phyloP scores from a whole-genome alignment of 352 stramenopile species.

The Globisporangium paroecandrum region DNA sequence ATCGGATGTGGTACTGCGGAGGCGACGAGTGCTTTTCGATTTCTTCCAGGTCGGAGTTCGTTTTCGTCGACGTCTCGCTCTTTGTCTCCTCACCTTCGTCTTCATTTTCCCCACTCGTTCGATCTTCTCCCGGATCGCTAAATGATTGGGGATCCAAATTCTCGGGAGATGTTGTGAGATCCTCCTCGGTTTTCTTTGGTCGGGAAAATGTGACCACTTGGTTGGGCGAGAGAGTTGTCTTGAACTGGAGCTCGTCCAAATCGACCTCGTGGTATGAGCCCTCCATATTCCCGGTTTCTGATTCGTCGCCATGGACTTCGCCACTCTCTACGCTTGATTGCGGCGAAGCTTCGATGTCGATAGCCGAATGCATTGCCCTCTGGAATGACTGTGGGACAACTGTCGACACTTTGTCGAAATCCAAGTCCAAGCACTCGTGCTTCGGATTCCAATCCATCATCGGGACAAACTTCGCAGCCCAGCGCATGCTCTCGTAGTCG shows the following conservation, averaged over 20 bases:
- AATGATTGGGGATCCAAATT: neutral
- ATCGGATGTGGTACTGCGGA: slow-evolving; percentile 17
- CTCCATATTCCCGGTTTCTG: slow-evolving; percentile 8
- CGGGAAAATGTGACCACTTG: neutral
- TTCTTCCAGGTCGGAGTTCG: slow-evolving; percentile 28
- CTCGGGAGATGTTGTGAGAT: neutral
- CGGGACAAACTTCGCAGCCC: slow-evolving; percentile 36
- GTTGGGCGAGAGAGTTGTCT: neutral
- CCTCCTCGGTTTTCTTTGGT: neutral
- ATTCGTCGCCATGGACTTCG: slow-evolving; percentile 1
- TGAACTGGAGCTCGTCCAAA: slow-evolving; percentile 16
- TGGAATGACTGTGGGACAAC: slow-evolving; percentile 20
- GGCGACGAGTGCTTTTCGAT: slow-evolving; percentile 10
- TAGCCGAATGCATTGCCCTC: neutral
- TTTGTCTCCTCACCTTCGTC: slow-evolving; percentile 5
- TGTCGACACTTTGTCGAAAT: slow-evolving; percentile 43
- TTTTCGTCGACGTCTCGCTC: slow-evolving; percentile 23
- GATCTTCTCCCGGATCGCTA: neutral
- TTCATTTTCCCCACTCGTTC: neutral
- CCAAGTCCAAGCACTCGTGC: slow-evolving; percentile 32
- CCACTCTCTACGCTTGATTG: neutral
- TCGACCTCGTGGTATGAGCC: slow-evolving; percentile 5
- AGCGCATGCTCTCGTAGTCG: slow-evolving; percentile 33
- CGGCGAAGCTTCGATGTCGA: slow-evolving; percentile 20
- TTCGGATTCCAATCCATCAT: slow-evolving; percentile 37